Evolutionary conservation across 2,329 filamentous ascomycete species (phyloP).

Genomic region (Colletotrichum limetticola): DNA sequence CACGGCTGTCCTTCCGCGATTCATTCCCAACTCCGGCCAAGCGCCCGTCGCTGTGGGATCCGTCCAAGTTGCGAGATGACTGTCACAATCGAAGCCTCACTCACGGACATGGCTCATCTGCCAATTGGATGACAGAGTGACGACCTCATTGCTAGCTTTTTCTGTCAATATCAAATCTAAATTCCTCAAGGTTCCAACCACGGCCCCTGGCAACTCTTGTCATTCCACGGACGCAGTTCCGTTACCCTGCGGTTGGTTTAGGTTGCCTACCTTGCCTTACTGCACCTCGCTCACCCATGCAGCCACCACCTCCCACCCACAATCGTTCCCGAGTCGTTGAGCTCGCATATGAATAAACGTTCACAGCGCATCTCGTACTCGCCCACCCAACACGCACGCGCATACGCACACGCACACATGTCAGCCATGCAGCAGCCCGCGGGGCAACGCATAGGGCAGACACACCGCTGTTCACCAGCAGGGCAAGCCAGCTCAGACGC

Average conservation of each 20-base stretch:
- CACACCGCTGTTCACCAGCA: neutral
- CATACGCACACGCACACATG: conserved; percentile 14
- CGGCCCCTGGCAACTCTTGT: neutral
- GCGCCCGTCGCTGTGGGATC: neutral
- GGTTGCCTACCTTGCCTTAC: neutral
- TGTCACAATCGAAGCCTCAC: neutral
- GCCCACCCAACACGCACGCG: neutral
- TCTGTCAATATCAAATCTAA: neutral
- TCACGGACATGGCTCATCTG: neutral
- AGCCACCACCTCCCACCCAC: neutral
- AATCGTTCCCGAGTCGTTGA: neutral
- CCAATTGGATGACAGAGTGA: neutral
- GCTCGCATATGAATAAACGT: neutral
- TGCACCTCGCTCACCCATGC: neutral
- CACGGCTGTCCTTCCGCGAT: neutral
- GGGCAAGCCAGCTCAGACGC: conserved; percentile 13
- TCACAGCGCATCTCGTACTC: neutral
- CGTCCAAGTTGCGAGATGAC: neutral
- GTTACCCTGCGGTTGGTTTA: neutral
- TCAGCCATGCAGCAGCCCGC: conserved; percentile 20
- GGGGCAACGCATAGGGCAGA: conserved; percentile 15
- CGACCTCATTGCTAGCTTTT: neutral
- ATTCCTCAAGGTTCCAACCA: neutral
- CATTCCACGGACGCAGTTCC: neutral
- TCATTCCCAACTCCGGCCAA: neutral